A percentile compares a stretch with the other conserved stretches of the same genome.
Evolutionary conservation across 176 grass and related monocot species (phyloP).

Genomic region (Guadua angustifolia): DNA sequence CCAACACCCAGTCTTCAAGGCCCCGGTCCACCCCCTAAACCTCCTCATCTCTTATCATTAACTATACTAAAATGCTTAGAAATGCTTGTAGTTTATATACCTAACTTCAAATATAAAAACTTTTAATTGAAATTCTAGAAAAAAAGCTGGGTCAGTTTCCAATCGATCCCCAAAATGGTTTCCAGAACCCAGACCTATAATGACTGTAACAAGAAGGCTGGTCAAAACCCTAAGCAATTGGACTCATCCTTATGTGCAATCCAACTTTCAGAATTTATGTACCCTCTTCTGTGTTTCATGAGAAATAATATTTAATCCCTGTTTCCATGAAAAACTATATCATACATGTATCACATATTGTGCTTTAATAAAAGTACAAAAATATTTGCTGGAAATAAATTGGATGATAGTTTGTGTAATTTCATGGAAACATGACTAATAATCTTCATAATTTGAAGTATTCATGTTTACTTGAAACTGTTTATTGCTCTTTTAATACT

Average conservation of each 20-base stretch:
- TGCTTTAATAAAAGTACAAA: no score
- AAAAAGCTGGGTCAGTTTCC: background rate
- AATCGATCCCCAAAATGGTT: background rate
- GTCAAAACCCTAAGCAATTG: no score
- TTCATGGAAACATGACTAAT: conserved; percentile 4
- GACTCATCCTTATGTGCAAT: no score
- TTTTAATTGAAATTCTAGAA: background rate
- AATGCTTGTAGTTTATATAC: background rate
- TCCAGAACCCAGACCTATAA: background rate
- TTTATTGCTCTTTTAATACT: conserved; percentile 23
- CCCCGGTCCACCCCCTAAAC: background rate
- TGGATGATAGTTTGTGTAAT: no score
- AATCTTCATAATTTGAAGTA: conserved; percentile 15
- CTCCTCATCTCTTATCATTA: background rate
- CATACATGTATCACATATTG: no score
- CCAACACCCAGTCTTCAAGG: background rate
- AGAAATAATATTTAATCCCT: no score
- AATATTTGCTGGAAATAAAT: no score
- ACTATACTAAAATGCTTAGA: background rate
- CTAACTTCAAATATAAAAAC: background rate
- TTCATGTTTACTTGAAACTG: conserved; percentile 17
- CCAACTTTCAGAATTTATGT: no score
- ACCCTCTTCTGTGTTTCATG: no score
- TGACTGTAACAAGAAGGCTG: no score
- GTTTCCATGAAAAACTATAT: no score